A percentile compares a stretch with the other conserved stretches of the same genome.
These are phyloP conservation scores for Colletotrichum eremochloae DNA, from an alignment of 2,329 filamentous ascomycete species.

Conservation along the genomic window DNA sequence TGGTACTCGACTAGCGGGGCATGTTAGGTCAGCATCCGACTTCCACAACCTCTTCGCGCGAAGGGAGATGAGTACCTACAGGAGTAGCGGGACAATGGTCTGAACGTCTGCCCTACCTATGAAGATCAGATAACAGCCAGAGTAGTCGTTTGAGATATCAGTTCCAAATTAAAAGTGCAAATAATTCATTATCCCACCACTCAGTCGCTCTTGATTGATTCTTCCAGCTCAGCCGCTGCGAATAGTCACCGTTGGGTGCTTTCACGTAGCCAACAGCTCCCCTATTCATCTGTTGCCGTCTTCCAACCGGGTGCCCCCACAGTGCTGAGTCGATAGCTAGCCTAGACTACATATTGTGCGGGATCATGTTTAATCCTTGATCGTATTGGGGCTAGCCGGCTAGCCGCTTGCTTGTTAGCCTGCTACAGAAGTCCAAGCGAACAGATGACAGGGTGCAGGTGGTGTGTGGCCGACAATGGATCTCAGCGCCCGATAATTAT, in stretches of 20 bases:
- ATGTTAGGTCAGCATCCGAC: not conserved
- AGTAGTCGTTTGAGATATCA: not conserved
- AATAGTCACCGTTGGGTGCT: not conserved
- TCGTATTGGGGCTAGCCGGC: not conserved
- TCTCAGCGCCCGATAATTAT: not conserved
- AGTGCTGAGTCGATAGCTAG: not conserved
- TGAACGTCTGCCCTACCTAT: not conserved
- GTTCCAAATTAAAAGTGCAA: slow-evolving; percentile 5
- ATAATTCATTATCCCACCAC: not conserved
- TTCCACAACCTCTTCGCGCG: not conserved
- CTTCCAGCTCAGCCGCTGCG: not conserved
- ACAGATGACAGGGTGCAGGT: not conserved
- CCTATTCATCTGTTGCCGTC: not conserved
- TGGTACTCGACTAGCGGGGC: no score
- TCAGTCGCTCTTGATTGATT: not conserved
- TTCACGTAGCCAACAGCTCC: not conserved
- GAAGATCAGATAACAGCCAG: not conserved
- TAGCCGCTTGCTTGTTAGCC: not conserved
- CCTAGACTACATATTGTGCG: not conserved
- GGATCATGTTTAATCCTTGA: not conserved
- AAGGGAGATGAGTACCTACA: not conserved
- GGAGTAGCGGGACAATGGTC: not conserved
- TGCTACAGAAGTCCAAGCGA: not conserved
- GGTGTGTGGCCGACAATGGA: not conserved
- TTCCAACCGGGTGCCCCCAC: not conserved